Conservation (phyloP, 768 basidiomycete genomes). For the Mycena rosella region DNA sequence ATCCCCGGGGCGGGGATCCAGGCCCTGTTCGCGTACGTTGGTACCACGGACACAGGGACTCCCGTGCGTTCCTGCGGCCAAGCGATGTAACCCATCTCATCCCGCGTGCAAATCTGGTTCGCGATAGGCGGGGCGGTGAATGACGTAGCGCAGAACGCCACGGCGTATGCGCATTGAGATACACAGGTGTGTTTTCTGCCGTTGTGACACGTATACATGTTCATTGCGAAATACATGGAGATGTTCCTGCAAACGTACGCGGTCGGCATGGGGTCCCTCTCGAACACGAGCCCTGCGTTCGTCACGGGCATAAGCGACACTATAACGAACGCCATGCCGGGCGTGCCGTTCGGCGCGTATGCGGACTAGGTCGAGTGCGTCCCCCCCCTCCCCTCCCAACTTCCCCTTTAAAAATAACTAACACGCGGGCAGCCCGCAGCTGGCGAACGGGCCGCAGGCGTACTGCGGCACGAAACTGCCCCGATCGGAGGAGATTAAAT, state of each 20-base stretch:
- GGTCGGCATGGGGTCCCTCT: conserved; percentile 23
- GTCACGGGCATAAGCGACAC: conserved; percentile 26
- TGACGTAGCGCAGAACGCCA: conserved; percentile 33
- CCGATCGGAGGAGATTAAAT: conserved; percentile 33
- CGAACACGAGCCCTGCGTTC: conserved; percentile 25
- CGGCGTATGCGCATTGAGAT: conserved; percentile 37
- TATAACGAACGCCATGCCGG: conserved; percentile 32
- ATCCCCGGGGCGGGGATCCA: conserved; percentile 30
- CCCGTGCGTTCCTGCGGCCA: too few species aligned
- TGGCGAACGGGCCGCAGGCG: conserved; percentile 26
- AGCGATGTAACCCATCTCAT: too few species aligned
- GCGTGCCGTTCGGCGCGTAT: conserved; percentile 34
- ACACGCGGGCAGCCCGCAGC: conserved; percentile 24
- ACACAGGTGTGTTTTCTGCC: conserved; percentile 1
- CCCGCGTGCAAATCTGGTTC: conserved; percentile 34
- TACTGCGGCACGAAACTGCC: conserved; percentile 37
- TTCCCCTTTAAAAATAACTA: too few species aligned
- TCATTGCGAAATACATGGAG: too few species aligned
- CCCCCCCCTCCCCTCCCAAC: not conserved
- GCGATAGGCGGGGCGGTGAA: conserved; percentile 37
- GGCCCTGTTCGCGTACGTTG: conserved; percentile 29
- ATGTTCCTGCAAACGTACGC: conserved; percentile 35
- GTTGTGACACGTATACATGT: too few species aligned
- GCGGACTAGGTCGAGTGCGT: conserved; percentile 39
- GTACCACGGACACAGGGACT: conserved; percentile 35